Evolutionary conservation across 2,329 filamentous ascomycete species (phyloP).

Genomic region (Paraphaeosphaeria minitans): DNA sequence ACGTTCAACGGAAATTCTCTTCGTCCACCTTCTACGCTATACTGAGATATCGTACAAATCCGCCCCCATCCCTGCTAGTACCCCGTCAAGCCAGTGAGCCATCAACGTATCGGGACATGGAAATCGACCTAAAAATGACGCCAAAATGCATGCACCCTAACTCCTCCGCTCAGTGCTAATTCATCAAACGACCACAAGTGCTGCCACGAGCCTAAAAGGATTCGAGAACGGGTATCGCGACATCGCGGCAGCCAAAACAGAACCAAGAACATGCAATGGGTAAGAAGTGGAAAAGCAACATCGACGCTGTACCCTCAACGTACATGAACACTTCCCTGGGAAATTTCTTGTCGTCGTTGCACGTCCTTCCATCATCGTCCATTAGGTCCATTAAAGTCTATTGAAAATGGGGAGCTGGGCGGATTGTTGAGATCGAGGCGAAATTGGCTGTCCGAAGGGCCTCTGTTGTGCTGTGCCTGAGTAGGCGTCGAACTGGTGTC

Average conservation of each 20-base stretch:
- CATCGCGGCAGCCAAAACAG: constrained; percentile 34
- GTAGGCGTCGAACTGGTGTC: constrained; percentile 42
- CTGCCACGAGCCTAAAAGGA: constrained; percentile 38
- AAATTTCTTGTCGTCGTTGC: background rate
- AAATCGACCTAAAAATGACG: constrained; percentile 21
- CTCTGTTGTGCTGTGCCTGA: constrained; percentile 40
- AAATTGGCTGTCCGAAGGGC: constrained; percentile 39
- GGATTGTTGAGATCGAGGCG: constrained; percentile 43
- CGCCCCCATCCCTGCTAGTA: constrained; percentile 2
- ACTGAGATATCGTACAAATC: constrained; percentile 16
- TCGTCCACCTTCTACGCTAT: constrained; percentile 8
- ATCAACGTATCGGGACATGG: background rate
- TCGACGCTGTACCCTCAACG: constrained; percentile 22
- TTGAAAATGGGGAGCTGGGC: constrained; percentile 45
- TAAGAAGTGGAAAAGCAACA: constrained; percentile 23
- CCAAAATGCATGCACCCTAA: constrained; percentile 31
- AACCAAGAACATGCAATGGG: constrained; percentile 35
- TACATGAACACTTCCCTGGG: constrained; percentile 17
- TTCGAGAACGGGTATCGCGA: constrained; percentile 42
- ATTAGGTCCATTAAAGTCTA: constrained; percentile 39
- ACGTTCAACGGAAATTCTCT: background rate
- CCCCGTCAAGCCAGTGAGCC: background rate
- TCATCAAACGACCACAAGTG: constrained; percentile 30
- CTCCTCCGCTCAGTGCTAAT: constrained; percentile 41
- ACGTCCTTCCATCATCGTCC: constrained; percentile 12